These are phyloP conservation scores for Athelia psychrophila DNA, from an alignment of 1,284 basidiomycete species.

Conservation along the genomic window DNA sequence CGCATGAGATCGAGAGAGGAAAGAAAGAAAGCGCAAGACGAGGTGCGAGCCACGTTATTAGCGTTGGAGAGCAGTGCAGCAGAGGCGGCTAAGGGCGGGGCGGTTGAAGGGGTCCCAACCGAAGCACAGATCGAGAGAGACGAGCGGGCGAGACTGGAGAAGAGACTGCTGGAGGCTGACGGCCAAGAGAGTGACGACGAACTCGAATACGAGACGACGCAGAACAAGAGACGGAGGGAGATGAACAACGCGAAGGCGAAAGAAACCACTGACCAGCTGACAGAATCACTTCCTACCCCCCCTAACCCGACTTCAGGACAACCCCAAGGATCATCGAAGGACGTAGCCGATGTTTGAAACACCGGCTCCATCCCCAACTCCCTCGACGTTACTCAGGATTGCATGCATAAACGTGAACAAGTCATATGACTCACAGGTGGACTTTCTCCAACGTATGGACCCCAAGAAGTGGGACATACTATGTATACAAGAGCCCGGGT, in stretches of 20 bases:
- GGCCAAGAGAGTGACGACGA: background rate
- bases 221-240: background rate
- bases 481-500: slow-evolving; percentile 25
- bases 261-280: background rate
- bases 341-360: background rate
- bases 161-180: too few species aligned
- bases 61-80: too few species aligned
- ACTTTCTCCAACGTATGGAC: slow-evolving; percentile 3
- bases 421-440: background rate
- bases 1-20: too few species aligned
- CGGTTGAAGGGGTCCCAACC: too few species aligned
- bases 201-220: background rate
- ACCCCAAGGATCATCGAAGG: background rate
- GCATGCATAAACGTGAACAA: background rate
- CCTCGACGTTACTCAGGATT: slow-evolving; percentile 6
- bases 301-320: background rate
- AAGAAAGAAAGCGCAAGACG: too few species aligned
- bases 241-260: background rate
- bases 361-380: background rate
- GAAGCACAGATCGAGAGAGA: too few species aligned
- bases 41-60: too few species aligned
- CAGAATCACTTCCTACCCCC: background rate
- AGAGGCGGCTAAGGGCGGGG: too few species aligned
- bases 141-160: too few species aligned
- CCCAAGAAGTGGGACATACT: slow-evolving; percentile 19